A percentile compares a stretch with the other conserved stretches of the same genome.
Evolutionary conservation across 495 filamentous ascomycete species (phyloP).

Genomic region (Paragyromitra xinjiangensis): DNA sequence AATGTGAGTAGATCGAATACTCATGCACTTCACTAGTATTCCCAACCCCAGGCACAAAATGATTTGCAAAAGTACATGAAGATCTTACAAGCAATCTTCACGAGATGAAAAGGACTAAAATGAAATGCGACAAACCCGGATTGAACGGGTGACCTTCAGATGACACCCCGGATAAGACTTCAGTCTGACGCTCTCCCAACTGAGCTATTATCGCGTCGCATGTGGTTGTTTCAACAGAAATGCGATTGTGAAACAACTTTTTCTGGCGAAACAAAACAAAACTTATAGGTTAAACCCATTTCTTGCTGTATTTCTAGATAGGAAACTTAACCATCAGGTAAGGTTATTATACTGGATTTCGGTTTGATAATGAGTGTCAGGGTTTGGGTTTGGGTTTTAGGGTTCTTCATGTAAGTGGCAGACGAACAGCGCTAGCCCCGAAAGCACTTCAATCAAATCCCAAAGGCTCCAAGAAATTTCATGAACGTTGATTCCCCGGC

Average conservation of each 20-base stretch:
- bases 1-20: background rate
- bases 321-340: too few species aligned
- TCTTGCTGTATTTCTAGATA: background rate
- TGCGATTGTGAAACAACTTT: background rate
- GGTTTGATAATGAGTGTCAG: too few species aligned
- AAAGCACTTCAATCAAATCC: too few species aligned
- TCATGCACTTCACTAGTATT: too few species aligned
- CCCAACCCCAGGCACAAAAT: background rate
- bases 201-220: slow-evolving; percentile 43
- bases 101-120: background rate
- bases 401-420: too few species aligned
- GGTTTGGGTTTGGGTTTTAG: too few species aligned
- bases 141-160: slow-evolving; percentile 48
- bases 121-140: slow-evolving; percentile 43
- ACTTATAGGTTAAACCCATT: background rate
- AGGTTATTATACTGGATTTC: too few species aligned
- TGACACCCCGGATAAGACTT: slow-evolving; percentile 32
- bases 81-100: background rate
- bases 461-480: too few species aligned
- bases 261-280: background rate
- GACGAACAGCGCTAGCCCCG: too few species aligned
- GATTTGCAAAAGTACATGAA: background rate
- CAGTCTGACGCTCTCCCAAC: slow-evolving; percentile 49
- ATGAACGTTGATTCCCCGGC: too few species aligned
- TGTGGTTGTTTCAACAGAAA: background rate